Percentiles rank a stretch among this genome's conserved stretches.
Evolutionary conservation across 2,329 filamentous ascomycete genomes (phyloP).

Genomic region (Aspergillus sergii): DNA sequence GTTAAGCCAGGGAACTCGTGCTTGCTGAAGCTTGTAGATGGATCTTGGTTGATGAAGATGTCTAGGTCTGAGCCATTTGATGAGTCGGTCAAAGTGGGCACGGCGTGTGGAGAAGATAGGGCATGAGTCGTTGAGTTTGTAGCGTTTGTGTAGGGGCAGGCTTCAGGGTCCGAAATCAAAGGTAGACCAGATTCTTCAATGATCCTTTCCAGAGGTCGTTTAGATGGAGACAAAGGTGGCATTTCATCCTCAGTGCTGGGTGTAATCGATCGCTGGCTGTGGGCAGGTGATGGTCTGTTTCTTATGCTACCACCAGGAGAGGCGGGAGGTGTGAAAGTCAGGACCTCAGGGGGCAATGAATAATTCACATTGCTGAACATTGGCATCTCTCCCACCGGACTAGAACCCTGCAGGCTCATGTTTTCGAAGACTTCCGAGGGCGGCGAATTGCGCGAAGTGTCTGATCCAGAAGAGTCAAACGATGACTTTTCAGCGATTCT

Average conservation of each 20-base stretch:
- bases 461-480: conserved; percentile 39
- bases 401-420: conserved; percentile 41
- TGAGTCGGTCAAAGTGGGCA: conserved; percentile 38
- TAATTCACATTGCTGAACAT: conserved; percentile 35
- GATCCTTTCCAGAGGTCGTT: conserved; percentile 32
- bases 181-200: conserved; percentile 33
- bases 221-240: conserved; percentile 38
- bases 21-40: conserved; percentile 29
- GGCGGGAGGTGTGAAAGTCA: conserved; percentile 51
- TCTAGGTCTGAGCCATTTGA: conserved; percentile 42
- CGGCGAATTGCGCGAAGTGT: conserved; percentile 46
- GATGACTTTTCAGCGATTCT: conserved; percentile 39
- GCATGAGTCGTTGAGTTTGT: conserved; percentile 32
- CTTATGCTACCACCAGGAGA: conserved; percentile 47
- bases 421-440: conserved; percentile 45
- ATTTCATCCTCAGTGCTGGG: conserved; percentile 42
- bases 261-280: conserved; percentile 40
- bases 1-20: conserved; percentile 35
- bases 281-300: conserved; percentile 40
- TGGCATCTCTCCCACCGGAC: conserved; percentile 35
- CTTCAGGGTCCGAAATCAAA: conserved; percentile 29
- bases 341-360: conserved; percentile 42
- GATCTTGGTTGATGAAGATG: conserved; percentile 43
- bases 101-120: conserved; percentile 41
- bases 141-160: conserved; percentile 34